Conservation (phyloP, 331 rosid genomes). For the Quercus tomentella region DNA sequence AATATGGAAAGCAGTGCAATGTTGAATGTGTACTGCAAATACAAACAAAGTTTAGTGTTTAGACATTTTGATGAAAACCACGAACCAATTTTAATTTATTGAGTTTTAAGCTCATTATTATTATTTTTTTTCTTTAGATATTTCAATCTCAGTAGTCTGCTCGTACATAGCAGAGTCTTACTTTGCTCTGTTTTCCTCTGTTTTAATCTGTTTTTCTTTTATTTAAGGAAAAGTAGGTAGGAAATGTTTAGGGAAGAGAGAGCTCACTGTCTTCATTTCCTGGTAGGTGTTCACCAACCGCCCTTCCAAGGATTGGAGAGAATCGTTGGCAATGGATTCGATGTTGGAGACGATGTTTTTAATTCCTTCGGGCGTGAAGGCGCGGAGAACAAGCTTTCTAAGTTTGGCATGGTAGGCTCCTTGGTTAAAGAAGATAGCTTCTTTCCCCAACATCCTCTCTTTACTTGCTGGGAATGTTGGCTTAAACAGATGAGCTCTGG, state of each 20-base stretch:
- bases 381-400: constrained; percentile 74
- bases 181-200: constrained; percentile 22
- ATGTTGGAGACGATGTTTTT: constrained; percentile 41
- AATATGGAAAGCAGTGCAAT: constrained; percentile 76
- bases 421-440: constrained; percentile 85
- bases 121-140: no score
- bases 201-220: background rate
- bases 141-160: no score
- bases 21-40: constrained; percentile 72
- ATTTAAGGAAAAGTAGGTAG: background rate
- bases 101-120: no score
- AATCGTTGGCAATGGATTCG: constrained; percentile 57
- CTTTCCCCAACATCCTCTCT: constrained; percentile 88
- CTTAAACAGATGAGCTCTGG: constrained; percentile 64
- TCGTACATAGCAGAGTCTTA: background rate
- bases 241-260: background rate
- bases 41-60: background rate
- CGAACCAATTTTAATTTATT: no score
- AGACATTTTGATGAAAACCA: no score
- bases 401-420: constrained; percentile 81
- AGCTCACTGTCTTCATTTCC: constrained; percentile 76
- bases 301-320: constrained; percentile 63
- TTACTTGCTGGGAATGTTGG: constrained; percentile 88
- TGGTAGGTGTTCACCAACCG: constrained; percentile 56
- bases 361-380: constrained; percentile 73